Evolutionary conservation across 108 stramenopile genomes (phyloP).

Genomic region (Epithemia pelagica): DNA sequence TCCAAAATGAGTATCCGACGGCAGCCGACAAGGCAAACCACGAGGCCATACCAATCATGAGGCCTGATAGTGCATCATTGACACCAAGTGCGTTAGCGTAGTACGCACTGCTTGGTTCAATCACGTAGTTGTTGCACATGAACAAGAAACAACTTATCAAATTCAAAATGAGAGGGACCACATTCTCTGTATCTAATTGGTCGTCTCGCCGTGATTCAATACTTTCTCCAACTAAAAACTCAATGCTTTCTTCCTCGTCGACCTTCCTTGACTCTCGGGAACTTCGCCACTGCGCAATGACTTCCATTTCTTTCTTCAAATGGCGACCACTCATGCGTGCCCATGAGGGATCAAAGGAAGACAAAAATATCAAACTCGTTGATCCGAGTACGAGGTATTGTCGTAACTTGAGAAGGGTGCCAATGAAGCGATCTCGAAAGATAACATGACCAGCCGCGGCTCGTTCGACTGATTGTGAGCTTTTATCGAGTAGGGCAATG

Average conservation of each 20-base stretch:
- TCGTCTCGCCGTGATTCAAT: conserved; percentile 7
- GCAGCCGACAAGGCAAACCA: conserved; percentile 59
- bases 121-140: conserved; percentile 85
- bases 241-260: background rate
- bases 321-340: conserved; percentile 25
- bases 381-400: conserved; percentile 35
- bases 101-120: conserved; percentile 66
- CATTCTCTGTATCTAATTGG: conserved; percentile 29
- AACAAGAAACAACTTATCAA: conserved; percentile 72
- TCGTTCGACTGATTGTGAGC: background rate
- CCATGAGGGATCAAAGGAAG: background rate
- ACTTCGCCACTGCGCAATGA: conserved; percentile 31
- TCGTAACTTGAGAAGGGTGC: conserved; percentile 9
- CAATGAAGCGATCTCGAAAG: conserved; percentile 23
- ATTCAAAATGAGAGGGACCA: conserved; percentile 51
- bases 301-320: conserved; percentile 32
- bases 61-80: conserved; percentile 58
- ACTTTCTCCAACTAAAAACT: background rate
- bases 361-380: background rate
- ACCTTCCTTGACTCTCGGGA: background rate
- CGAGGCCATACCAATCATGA: conserved; percentile 77
- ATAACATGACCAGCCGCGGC: conserved; percentile 16
- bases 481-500: conserved; percentile 12
- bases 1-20: conserved; percentile 66
- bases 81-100: conserved; percentile 74